Evolutionary conservation across 2,329 filamentous ascomycete species (phyloP), one percentile per base, ranked within the genome.

Genomic region (Hypoxylon sp.): DNA sequence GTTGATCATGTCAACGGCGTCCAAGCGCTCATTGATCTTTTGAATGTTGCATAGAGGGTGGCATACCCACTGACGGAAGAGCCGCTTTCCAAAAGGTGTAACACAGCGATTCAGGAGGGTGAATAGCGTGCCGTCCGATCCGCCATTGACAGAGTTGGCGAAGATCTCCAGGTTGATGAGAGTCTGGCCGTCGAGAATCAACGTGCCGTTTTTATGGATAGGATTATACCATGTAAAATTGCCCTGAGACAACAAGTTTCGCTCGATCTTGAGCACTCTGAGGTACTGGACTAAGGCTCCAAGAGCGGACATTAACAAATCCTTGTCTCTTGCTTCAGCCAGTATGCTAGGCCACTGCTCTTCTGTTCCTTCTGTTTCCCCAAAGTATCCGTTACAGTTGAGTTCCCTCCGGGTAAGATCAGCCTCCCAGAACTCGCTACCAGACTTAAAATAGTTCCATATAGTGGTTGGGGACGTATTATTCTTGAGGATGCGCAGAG

Each of bases 101-200:
- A 98, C 91, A 78, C 96, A 99, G 56, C 94, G 90, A 79, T 99
- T 98, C 57, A 99, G 87, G 70, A 99, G 89, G 56, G 88, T 88
- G 80, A 98, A 99, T 1, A 99, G 82, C 0, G 96, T 98, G 5
- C 96, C 96, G 42, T 97, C 92, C 0, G 86, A 79, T 13, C 93
- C 90, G 6, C 94, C 95, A 76, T 98, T 95, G 72, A 92, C 94
- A 0, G 91, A 94, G 80, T 99, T 99, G 73, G 94, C 88, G 74
- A 99, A 99, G 4, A 99, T 88, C 78, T 99, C 96, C n/a, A 99
- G 89, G 76, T 99, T 99, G 84, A 97, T 97, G 73, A 99, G 85
- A 22, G 94, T 98, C 78, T 99, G 96, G 0, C 96, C 96, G 74
- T 99, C 96, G 0, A 99, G 86, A 9, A 99, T 92, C 48, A 99